phyloP scores from a whole-genome alignment of 2,329 filamentous ascomycete species.

The Cladophialophora bantiana region DNA sequence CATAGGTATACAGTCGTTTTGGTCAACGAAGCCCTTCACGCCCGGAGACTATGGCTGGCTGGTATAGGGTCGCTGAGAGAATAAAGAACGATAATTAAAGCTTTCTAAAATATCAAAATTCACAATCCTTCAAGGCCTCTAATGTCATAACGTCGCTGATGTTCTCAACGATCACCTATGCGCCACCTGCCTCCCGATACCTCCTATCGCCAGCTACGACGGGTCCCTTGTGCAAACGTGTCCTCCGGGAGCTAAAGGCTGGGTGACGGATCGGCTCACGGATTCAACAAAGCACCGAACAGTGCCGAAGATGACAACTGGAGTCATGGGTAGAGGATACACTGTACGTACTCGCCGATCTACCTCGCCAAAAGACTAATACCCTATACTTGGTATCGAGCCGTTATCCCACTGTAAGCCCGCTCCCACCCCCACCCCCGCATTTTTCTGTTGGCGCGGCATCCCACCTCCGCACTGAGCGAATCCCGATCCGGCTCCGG shows the following conservation, averaged over 20 bases:
- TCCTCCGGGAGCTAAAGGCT: background rate
- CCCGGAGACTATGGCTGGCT: background rate
- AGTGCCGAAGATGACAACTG: background rate
- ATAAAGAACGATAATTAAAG: background rate
- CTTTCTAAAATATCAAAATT: background rate
- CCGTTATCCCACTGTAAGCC: too few species aligned
- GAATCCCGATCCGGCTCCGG: background rate
- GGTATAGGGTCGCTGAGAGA: background rate
- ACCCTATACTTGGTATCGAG: too few species aligned
- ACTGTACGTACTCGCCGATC: too few species aligned
- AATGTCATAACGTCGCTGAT: too few species aligned
- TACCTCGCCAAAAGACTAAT: too few species aligned
- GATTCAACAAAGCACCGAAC: background rate
- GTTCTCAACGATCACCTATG: too few species aligned
- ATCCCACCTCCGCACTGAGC: conserved; percentile 4
- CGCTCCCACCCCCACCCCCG: conserved; percentile 4
- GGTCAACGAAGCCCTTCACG: background rate
- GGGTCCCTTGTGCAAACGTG: background rate
- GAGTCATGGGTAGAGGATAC: background rate
- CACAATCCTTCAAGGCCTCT: background rate
- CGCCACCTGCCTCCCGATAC: too few species aligned
- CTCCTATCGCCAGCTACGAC: background rate
- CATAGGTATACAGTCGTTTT: background rate
- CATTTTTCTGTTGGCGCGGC: background rate
- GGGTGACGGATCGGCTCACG: background rate